Conservation (phyloP, 148 eudicot species). For the Hydrangea macrophylla region DNA sequence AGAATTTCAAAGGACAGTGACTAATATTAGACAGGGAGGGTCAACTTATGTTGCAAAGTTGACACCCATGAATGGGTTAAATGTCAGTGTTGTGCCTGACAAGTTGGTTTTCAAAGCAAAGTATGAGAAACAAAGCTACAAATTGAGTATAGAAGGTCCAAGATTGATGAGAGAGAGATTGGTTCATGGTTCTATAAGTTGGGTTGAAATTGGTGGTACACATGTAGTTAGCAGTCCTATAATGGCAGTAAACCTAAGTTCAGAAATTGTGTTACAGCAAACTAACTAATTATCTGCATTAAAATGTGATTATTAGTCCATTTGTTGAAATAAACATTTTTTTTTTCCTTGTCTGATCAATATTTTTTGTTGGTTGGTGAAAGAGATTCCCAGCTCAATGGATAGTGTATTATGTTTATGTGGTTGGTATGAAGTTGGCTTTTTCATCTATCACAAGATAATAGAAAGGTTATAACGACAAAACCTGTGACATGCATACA, state of each 20-base stretch:
- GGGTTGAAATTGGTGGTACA: constrained; percentile 32
- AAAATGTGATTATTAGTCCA: background rate
- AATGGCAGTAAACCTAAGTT: constrained; percentile 24
- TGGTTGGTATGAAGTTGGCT: constrained; percentile 3
- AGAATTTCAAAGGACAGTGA: constrained; percentile 34
- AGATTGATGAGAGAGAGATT: constrained; percentile 11
- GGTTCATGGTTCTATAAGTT: constrained; percentile 34
- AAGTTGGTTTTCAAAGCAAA: constrained; percentile 28
- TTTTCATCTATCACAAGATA: constrained; percentile 1
- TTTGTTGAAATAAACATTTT: background rate
- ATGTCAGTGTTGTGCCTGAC: constrained; percentile 29
- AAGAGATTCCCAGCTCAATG: background rate
- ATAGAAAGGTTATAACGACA: background rate
- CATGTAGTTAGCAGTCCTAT: constrained; percentile 48
- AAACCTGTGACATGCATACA: constrained; percentile 8
- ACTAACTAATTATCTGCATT: constrained; percentile 4
- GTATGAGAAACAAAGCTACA: constrained; percentile 41
- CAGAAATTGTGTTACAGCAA: background rate
- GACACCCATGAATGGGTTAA: constrained; percentile 16
- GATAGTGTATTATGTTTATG: background rate
- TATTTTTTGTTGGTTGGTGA: background rate
- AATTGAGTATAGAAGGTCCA: constrained; percentile 30
- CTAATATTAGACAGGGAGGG: constrained; percentile 30
- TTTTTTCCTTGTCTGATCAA: too few species aligned
- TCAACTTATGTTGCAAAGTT: constrained; percentile 26